Evolutionary conservation across 139 green algal genomes (phyloP).

Genomic region (Microglena sp.): DNA sequence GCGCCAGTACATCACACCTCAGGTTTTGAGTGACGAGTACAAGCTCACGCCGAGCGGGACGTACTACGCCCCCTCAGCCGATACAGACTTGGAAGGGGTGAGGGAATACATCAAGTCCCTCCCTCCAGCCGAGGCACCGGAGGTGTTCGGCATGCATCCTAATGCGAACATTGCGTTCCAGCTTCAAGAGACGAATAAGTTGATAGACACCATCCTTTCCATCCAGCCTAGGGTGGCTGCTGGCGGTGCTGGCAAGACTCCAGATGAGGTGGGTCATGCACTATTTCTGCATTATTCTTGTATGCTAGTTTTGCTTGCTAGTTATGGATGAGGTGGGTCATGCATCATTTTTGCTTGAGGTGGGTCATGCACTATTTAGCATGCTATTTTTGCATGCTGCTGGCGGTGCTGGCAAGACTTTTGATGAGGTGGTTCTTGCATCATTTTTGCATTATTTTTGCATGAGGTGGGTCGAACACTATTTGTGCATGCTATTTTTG

Average conservation of each 20-base stretch:
- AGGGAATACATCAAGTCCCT: slow-evolving; percentile 53
- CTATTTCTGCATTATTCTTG: too few relatives aligned
- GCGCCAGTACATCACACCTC: slow-evolving; percentile 53
- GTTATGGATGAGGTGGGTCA: too few relatives aligned
- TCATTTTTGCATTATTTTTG: too few relatives aligned
- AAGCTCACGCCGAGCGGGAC: slow-evolving; percentile 46
- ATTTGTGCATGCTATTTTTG: too few relatives aligned
- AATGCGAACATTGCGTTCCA: slow-evolving; percentile 80
- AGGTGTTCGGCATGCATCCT: slow-evolving; percentile 83
- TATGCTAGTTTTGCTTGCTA: too few relatives aligned
- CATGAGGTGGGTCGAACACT: too few relatives aligned
- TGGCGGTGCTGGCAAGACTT: too few relatives aligned
- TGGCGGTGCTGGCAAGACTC: slow-evolving; percentile 20
- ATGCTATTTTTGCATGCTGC: too few relatives aligned
- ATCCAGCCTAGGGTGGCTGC: slow-evolving; percentile 54
- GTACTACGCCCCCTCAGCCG: slow-evolving; percentile 34
- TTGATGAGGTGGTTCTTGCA: too few relatives aligned
- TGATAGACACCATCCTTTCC: slow-evolving; percentile 57
- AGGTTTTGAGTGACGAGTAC: slow-evolving; percentile 50
- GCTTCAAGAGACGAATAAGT: slow-evolving; percentile 54
- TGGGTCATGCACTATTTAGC: too few relatives aligned
- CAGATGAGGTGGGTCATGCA: too few relatives aligned
- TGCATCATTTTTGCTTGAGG: too few relatives aligned
- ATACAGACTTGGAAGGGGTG: slow-evolving; percentile 34
- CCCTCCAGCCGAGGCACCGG: slow-evolving; percentile 54